Evolutionary conservation across 1,139 yeast genomes (phyloP).

Genomic region (Scheffersomyces quercinus): DNA sequence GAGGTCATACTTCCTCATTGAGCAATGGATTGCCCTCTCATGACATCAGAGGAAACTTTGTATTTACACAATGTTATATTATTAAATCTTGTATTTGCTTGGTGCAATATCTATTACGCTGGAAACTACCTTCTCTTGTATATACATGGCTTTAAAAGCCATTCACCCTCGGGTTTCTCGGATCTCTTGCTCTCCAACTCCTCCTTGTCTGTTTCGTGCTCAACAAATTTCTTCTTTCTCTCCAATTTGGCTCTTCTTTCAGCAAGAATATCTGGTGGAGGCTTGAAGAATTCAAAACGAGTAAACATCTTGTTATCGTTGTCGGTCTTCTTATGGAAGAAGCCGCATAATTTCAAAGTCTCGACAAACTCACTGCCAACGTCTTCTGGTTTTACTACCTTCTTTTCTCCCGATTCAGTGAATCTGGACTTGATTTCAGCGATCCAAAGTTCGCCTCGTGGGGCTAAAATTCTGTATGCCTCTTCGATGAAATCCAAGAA

Average conservation of each 20-base stretch:
- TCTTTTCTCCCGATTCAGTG: slow-evolving; percentile 45
- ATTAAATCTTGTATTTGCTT: no score
- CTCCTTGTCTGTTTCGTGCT: slow-evolving; percentile 63
- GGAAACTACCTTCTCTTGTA: slow-evolving; percentile 74
- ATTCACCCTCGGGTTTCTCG: slow-evolving; percentile 73
- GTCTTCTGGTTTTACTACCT: slow-evolving; percentile 29
- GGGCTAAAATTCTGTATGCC: slow-evolving; percentile 83
- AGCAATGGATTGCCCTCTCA: no score
- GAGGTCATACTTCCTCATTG: no score
- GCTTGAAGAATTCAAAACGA: slow-evolving; percentile 89
- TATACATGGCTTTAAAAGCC: slow-evolving; percentile 93
- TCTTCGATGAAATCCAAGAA: slow-evolving; percentile 88
- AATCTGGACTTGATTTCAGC: slow-evolving; percentile 96
- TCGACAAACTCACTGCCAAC: slow-evolving; percentile 77
- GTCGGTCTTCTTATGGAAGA: slow-evolving; percentile 86
- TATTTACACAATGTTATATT: no score
- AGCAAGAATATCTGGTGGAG: slow-evolving; percentile 66
- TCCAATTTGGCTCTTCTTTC: slow-evolving; percentile 66
- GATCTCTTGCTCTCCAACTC: slow-evolving; percentile 55
- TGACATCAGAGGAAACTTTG: no score
- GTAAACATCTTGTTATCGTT: slow-evolving; percentile 91
- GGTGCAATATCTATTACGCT: not conserved
- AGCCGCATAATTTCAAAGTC: slow-evolving; percentile 74
- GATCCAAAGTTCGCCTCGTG: slow-evolving; percentile 94
- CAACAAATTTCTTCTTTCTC: slow-evolving; percentile 70